Base-by-base conservation (phyloP, 805 yeast species). In the Hanseniaspora meyeri region DNA sequence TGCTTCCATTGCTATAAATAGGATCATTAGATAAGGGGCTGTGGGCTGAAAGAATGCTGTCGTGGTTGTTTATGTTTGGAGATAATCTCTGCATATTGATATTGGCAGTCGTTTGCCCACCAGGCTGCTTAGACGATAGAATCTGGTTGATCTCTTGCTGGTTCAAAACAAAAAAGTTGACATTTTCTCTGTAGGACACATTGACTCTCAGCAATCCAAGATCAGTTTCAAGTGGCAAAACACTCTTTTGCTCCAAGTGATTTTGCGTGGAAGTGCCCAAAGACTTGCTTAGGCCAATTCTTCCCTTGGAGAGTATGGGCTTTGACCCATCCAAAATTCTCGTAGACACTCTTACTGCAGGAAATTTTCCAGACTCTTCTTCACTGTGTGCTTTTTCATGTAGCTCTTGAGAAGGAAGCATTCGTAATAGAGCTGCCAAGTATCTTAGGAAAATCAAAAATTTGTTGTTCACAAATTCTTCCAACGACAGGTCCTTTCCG, bases 281-380 rank as follows among this genome's bases (percentile, higher is more conserved):
- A 4, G 83, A 72, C 65, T 85, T 84, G 59, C 91, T 82, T 55
- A 91, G 74, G 0, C 97, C 97, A 27, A 89, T 78, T 59, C 97
- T 72, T 2, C 96, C 95, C 65, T 82, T 83, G 1, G 95, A 83
- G 11, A 82, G 74, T 32, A 90, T 85, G 0, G 93, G 84, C 61
- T 80, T 79, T 16, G 83, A 77, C 0, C 96, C 96, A 66, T 89
- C 90, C 36, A 86, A 64, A 0, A 85, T 68, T 55, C 87, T 75
- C 50, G 83, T 78, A 6, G 81, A 79, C 1, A 90, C 68, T 45
- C 38, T 49, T 10, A 55, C 59, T 59, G 42, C 58, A 58, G 17
- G 61, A 53, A 70, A 68, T 59, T 71, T 73, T 47, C 56, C 56
- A 17, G 50, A 9, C 29, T 38, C 31, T 31, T 52, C 56, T 68